phyloP scores from a whole-genome alignment of 805 yeast genomes.

The Kodamaea kaohsiungensis region DNA sequence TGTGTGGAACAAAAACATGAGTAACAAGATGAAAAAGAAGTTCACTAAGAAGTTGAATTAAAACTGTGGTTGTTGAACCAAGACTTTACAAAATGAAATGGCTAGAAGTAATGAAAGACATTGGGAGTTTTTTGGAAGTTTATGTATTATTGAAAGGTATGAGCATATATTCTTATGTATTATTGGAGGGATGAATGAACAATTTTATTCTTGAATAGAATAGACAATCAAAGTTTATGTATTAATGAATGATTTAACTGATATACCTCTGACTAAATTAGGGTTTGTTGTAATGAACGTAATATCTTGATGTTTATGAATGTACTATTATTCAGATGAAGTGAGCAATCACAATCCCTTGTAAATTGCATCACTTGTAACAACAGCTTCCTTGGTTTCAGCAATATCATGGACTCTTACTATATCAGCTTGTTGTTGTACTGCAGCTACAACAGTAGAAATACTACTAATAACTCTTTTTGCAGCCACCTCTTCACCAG shows the following conservation, averaged over 20 bases:
- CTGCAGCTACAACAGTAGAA: constrained; percentile 70
- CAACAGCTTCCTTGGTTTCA: constrained; percentile 47
- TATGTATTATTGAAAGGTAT: background rate
- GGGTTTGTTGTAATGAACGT: no score
- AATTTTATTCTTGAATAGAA: background rate
- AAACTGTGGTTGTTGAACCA: background rate
- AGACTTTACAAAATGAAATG: background rate
- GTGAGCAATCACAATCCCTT: constrained; percentile 23
- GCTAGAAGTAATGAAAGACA: no score
- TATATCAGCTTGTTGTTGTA: constrained; percentile 73
- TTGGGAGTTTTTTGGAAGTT: background rate
- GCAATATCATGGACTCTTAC: constrained; percentile 86
- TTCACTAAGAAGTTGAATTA: constrained; percentile 9
- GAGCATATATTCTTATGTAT: no score
- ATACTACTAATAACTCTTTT: constrained; percentile 78
- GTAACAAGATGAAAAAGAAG: constrained; percentile 51
- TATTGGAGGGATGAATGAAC: background rate
- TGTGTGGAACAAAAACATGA: constrained; percentile 62
- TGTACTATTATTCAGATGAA: no score
- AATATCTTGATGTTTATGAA: no score
- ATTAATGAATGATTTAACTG: background rate
- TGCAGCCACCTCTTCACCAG: constrained; percentile 54
- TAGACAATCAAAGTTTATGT: background rate
- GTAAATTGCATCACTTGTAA: constrained; percentile 75
- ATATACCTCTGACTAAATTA: no score